Evolutionary conservation across 345 rosid species (phyloP), one percentile per base, ranked within the genome.

Genomic region (Anacardium occidentale): DNA sequence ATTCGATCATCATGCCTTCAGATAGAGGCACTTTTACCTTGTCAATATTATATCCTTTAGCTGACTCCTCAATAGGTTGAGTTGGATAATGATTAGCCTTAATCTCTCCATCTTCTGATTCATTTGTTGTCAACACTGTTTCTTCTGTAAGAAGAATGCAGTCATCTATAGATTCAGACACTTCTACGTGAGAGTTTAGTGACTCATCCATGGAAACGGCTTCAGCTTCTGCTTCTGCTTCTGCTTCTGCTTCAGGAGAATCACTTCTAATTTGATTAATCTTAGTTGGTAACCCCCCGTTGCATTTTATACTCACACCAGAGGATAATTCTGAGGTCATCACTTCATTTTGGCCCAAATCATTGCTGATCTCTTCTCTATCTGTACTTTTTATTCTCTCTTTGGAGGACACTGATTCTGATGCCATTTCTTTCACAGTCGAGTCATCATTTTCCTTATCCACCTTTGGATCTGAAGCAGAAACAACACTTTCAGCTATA

Each of bases 91-190:
- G 51, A 47, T 70, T 62, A 37, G 54, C 18, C 61, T 60, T 56
- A 76, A 14, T 62, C 32, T 54, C 79, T 40, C 20, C 75, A 10
- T 44, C 59, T 54, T 68, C 79, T 44, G 79, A 56, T 74, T 71
- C 81, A 45, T 73, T 68, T 47, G 20, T 54, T 45, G 10, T 40
- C 69, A 54, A 14, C 50, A 59, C 42, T 2, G 48, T 54, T 22
- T 59, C 62, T 20, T 62, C 75, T 52, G 72, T 45, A 29, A 32
- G 68, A 59, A 64, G 55, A 6, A 62, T 48, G 62, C 25, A 51
- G 10, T 75, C 68, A 6, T 75, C 82, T 66, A 68, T 62, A 54
- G 82, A 3, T 52, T 62, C 29, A n/a, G 76, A 70, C 50, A 26
- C 72, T 62, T 69, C 73, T 10, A 11, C 2, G 54, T 22, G 45